phyloP scores from a whole-genome alignment of 495 filamentous ascomycete species.

The Annulohypoxylon bovei region DNA sequence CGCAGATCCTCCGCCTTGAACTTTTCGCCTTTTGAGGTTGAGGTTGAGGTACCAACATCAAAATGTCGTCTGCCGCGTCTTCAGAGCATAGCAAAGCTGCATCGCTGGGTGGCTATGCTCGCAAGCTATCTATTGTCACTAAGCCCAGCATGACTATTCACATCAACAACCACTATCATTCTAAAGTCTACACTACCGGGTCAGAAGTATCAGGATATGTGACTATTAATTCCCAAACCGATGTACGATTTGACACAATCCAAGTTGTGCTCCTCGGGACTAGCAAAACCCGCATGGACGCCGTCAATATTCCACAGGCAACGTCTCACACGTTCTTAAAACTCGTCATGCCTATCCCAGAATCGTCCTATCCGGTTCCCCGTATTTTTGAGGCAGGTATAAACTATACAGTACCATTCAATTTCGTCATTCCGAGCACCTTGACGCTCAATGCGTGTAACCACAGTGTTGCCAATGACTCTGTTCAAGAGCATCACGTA shows the following conservation, averaged over 20 bases:
- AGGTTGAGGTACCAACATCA: neutral
- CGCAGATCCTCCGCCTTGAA: neutral
- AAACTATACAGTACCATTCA: slow-evolving; percentile 81
- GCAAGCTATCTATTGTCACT: slow-evolving; percentile 30
- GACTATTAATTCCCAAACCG: slow-evolving; percentile 66
- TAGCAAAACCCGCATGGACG: slow-evolving; percentile 54
- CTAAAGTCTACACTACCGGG: slow-evolving; percentile 61
- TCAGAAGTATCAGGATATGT: slow-evolving; percentile 58
- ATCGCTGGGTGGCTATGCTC: slow-evolving; percentile 28
- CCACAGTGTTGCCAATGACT: slow-evolving; percentile 57
- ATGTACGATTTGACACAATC: slow-evolving; percentile 81
- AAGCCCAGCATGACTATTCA: slow-evolving; percentile 54
- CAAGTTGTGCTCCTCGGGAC: slow-evolving; percentile 83
- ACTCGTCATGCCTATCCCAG: slow-evolving; percentile 80
- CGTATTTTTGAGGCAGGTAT: slow-evolving; percentile 72
- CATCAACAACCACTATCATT: slow-evolving; percentile 57
- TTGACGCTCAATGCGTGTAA: slow-evolving; percentile 67
- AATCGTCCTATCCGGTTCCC: slow-evolving; percentile 73
- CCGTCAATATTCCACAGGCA: slow-evolving; percentile 53
- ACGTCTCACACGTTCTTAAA: slow-evolving; percentile 75
- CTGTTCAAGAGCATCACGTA: slow-evolving; percentile 77
- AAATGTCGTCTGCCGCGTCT: slow-evolving; percentile 34
- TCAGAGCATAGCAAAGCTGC: slow-evolving; percentile 24
- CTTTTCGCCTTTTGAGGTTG: neutral
- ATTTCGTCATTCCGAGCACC: slow-evolving; percentile 83